Percentiles rank a stretch among this genome's conserved stretches.
Conservation (phyloP, 306 rosid species). For the Quercus mongolica region DNA sequence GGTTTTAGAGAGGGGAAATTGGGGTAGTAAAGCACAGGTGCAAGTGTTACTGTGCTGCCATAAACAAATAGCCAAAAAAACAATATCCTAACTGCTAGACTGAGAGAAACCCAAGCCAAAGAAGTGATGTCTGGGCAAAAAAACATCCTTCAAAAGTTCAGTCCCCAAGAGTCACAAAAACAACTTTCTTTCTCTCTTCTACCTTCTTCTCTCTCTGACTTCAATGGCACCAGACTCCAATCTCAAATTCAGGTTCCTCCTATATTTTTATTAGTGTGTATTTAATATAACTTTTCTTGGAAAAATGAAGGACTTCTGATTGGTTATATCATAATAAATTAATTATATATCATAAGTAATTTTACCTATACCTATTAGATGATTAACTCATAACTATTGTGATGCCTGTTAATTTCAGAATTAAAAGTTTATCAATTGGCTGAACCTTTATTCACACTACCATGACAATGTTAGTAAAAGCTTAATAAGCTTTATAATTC, state of each 20-base stretch:
- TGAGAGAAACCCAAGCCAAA: slow-evolving; percentile 27
- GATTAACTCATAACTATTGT: no score
- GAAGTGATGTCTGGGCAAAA: slow-evolving; percentile 21
- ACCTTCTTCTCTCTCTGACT: slow-evolving; percentile 84
- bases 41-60: no score
- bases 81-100: slow-evolving; percentile 48
- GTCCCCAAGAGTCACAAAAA: slow-evolving; percentile 27
- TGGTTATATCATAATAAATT: no score
- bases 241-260: slow-evolving; percentile 68
- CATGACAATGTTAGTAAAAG: neutral
- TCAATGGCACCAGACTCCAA: slow-evolving; percentile 70
- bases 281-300: neutral
- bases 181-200: slow-evolving; percentile 66
- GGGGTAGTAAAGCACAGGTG: no score
- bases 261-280: neutral
- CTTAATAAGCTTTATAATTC: neutral
- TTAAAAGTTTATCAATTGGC: no score
- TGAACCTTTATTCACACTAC: no score
- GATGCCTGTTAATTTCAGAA: no score
- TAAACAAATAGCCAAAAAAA: no score
- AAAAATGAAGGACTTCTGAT: neutral
- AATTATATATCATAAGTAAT: no score
- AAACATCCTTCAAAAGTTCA: slow-evolving; percentile 22
- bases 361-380: no score
- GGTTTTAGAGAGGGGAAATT: no score